Base-by-base conservation (phyloP, 176 grass and related monocot species). In the Otatea glauca region DNA sequence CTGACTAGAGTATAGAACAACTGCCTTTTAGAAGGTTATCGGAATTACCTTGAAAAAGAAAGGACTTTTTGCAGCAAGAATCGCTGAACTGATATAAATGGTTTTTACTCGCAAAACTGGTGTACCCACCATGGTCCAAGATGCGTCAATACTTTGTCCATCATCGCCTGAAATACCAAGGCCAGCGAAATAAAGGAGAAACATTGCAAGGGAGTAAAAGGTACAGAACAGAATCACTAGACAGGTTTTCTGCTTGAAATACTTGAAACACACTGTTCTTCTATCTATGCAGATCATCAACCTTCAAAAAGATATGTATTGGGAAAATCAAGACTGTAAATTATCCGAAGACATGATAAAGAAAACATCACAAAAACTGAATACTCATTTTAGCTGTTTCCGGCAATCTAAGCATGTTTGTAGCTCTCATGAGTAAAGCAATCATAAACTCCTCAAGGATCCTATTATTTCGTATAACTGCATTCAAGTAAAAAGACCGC, bases 61-160 rank as follows among this genome's bases (percentile, higher is more conserved):
- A 85, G 93, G 93, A 82, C 96, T 98, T 88, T 94, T 95, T 24
- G 91, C 91, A 68, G 96, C 96, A 72, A 99, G 92, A 92, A 99
- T 96, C 3, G 91, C 96, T 0, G 93, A 94, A 83, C 90, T 99
- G 76, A 99, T 94, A 80, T 99, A 92, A 73, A 96, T 89, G 5
- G 84, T 88, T 69, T 89, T 99, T 54, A 89, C 91, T 86, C 88
- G 84, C 39, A 91, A 78, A 77, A 92, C 75, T 7, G 84, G 76
- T 9, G 90, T 74, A 62, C 72, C 71, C 16, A 83, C 78, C 81
- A 86, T 77, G 13, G 62, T 86, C 84, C 88, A 94, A 68, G 77
- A 90, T 61, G 81, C 55, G n/a, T 94, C 89, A 81, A 82, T 94
- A 87, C 66, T 66, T 77, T 86, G 87, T 54, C 66, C 77, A 92